Evolutionary conservation across 1,284 basidiomycete genomes (phyloP).

Genomic region (Pseudozyma flocculosa): DNA sequence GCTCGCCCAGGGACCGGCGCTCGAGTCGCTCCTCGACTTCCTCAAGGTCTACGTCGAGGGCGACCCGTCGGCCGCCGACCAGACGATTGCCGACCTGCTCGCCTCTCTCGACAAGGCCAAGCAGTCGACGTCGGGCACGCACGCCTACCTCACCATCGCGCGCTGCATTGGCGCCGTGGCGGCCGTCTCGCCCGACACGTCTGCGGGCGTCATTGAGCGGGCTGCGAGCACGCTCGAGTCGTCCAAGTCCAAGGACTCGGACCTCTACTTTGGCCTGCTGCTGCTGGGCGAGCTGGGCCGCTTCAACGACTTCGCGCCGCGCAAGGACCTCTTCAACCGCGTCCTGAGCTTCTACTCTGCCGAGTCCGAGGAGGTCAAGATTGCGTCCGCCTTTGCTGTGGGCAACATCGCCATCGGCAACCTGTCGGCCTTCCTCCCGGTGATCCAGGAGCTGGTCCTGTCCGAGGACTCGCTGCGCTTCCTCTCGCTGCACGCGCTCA

Average conservation of each 20-base stretch:
- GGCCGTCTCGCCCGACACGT: conserved; percentile 18
- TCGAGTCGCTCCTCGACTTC: conserved; percentile 80
- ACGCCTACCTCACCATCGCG: conserved; percentile 38
- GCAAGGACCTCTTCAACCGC: conserved; percentile 21
- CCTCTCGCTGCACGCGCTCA: conserved; percentile 84
- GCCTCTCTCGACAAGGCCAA: conserved; percentile 19
- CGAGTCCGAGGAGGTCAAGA: conserved; percentile 45
- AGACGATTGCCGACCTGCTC: conserved; percentile 29
- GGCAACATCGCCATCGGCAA: conserved; percentile 94
- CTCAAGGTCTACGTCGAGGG: conserved; percentile 77
- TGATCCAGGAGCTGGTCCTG: conserved; percentile 74
- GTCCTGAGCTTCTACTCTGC: conserved; percentile 27
- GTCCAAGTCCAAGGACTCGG: conserved; percentile 22
- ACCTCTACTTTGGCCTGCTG: conserved; percentile 40
- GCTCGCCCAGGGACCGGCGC: conserved; percentile 69
- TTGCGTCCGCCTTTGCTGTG: conserved; percentile 56
- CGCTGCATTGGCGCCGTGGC: conserved; percentile 47
- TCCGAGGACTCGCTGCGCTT: conserved; percentile 61
- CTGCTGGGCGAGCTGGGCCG: conserved; percentile 47
- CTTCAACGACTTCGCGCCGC: conserved; percentile 35
- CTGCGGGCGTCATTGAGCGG: conserved; percentile 15
- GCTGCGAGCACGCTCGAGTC: conserved; percentile 16
- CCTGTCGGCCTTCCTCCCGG: conserved; percentile 77
- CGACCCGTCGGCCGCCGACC: conserved; percentile 61
- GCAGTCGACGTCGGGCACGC: conserved; percentile 17